These are phyloP conservation scores for Candida andamanensis DNA, from an alignment of 805 yeast genomes.

Conservation along the genomic window DNA sequence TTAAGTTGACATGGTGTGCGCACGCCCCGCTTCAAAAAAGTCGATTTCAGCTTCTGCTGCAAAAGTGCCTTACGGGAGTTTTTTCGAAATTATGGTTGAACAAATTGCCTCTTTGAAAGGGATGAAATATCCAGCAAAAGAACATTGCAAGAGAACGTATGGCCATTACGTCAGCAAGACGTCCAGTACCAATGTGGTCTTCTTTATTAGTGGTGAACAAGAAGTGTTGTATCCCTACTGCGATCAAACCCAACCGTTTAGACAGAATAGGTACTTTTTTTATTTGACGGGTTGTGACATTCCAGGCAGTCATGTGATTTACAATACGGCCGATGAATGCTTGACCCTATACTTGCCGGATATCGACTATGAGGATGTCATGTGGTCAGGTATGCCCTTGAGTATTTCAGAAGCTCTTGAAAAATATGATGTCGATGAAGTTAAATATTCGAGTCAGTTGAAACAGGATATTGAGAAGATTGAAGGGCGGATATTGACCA, in stretches of 20 bases:
- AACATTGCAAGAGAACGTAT: constrained; percentile 59
- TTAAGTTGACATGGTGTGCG: neutral
- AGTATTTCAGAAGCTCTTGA: constrained; percentile 56
- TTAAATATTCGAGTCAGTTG: constrained; percentile 55
- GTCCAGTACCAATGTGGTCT: constrained; percentile 22
- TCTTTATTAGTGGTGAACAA: constrained; percentile 60
- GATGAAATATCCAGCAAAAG: constrained; percentile 76
- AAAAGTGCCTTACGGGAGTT: neutral
- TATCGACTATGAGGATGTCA: constrained; percentile 80
- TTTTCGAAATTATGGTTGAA: neutral
- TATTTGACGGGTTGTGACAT: constrained; percentile 80
- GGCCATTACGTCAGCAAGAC: constrained; percentile 26
- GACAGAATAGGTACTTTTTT: constrained; percentile 89
- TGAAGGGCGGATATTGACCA: constrained; percentile 39
- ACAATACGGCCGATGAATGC: constrained; percentile 46
- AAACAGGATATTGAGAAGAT: constrained; percentile 23
- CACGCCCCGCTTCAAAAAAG: too few species aligned
- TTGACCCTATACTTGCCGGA: constrained; percentile 76
- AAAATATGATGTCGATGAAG: constrained; percentile 78
- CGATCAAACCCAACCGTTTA: constrained; percentile 71
- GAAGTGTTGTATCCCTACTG: constrained; percentile 62
- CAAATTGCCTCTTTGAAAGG: constrained; percentile 15
- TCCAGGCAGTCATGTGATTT: constrained; percentile 71
- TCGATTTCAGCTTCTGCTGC: neutral
- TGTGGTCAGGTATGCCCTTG: constrained; percentile 95